Conservation (phyloP, 1,284 basidiomycete species). For the Austropuccinia psidii region DNA sequence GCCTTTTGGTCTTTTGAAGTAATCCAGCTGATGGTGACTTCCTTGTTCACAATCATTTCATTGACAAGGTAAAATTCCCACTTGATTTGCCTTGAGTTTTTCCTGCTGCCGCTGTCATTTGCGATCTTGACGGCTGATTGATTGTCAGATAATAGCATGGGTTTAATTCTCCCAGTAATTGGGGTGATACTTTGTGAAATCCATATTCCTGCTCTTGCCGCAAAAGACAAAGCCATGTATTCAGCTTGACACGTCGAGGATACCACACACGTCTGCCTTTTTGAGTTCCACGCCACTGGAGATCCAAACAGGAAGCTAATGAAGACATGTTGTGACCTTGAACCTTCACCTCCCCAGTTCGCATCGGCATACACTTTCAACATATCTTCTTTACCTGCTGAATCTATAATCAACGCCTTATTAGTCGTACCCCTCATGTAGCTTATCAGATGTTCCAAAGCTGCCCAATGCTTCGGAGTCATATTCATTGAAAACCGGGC, state of each 20-base stretch:
- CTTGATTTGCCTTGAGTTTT: neutral
- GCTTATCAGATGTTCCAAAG: neutral
- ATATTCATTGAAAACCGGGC: neutral
- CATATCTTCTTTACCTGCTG: neutral
- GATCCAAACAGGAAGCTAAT: neutral
- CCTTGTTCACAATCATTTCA: neutral
- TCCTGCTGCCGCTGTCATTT: neutral
- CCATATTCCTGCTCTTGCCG: neutral
- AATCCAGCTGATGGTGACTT: neutral
- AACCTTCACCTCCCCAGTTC: neutral
- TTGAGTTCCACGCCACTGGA: neutral
- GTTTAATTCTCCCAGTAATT: neutral
- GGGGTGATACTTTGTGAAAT: neutral
- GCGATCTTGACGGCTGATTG: neutral
- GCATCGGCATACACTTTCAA: neutral
- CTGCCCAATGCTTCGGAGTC: neutral
- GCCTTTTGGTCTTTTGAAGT: neutral
- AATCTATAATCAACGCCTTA: no score
- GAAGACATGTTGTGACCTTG: neutral
- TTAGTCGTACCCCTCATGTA: neutral
- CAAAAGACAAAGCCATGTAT: neutral
- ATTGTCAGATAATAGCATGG: neutral
- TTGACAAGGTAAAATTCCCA: neutral
- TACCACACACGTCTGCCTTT: neutral
- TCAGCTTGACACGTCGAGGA: neutral